A percentile compares a stretch with the other conserved stretches of the same genome.
phyloP scores from a whole-genome alignment of 73 alveolate genomes.

The Breviolum minutum region DNA sequence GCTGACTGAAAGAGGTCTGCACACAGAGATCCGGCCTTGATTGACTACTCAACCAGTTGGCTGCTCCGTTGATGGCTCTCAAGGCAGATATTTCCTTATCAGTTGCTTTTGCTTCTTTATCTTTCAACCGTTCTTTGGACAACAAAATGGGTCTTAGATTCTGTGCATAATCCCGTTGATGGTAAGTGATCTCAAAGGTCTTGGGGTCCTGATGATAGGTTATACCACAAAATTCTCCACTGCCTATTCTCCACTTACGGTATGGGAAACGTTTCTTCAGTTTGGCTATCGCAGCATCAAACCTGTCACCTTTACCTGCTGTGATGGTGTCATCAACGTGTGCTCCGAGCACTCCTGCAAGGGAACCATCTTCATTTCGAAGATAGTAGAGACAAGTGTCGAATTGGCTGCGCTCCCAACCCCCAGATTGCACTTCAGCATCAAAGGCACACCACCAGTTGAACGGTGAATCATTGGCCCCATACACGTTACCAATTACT shows the following conservation, averaged over 20 bases:
- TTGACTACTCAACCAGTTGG: not conserved
- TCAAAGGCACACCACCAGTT: conserved; percentile 43
- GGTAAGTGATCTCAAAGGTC: not conserved
- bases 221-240: not conserved
- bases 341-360: not conserved
- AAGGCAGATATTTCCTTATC: not conserved
- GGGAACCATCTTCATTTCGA: not conserved
- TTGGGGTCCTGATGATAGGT: not conserved
- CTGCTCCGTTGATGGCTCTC: conserved; percentile 27
- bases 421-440: not conserved
- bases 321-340: conserved; percentile 12
- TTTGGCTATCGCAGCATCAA: not conserved
- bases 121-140: not conserved
- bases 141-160: not conserved
- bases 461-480: conserved; percentile 1
- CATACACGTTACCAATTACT: conserved; percentile 1
- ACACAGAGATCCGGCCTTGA: conserved; percentile 1
- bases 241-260: conserved; percentile 32
- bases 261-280: conserved; percentile 4
- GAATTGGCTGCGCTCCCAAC: not conserved
- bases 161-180: not conserved
- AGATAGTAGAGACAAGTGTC: not conserved
- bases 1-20: not conserved
- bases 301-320: not conserved
- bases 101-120: conserved; percentile 21